phyloP scores from a whole-genome alignment of 164 flowering plant species.

The Warburgia ugandensis region DNA sequence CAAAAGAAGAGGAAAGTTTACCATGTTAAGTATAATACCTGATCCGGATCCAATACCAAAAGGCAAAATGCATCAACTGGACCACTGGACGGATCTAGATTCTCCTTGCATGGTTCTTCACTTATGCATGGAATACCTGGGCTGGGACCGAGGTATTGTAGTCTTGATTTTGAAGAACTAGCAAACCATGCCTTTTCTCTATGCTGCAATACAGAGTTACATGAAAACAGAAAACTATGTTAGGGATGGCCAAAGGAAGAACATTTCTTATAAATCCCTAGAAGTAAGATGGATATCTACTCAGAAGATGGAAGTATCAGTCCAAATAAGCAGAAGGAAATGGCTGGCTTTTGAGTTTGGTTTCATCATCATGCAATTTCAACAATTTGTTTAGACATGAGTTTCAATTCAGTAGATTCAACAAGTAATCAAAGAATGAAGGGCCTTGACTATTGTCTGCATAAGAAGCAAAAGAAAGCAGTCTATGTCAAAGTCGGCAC shows the following conservation, averaged over 20 bases:
- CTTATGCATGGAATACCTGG: conserved; percentile 59
- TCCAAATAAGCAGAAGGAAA: no score
- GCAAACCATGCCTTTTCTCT: conserved; percentile 82
- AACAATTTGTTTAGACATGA: no score
- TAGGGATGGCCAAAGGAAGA: background rate
- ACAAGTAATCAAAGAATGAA: no score
- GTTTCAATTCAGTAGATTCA: no score
- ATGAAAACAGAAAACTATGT: background rate
- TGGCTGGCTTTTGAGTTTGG: no score
- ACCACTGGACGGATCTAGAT: conserved; percentile 48
- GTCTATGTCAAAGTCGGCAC: no score
- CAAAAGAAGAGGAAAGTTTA: background rate
- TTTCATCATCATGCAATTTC: no score
- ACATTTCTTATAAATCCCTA: no score
- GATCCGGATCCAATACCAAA: conserved; percentile 44
- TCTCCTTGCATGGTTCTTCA: conserved; percentile 34
- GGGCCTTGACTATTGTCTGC: no score
- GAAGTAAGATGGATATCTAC: no score
- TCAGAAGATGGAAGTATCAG: no score
- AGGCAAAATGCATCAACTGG: conserved; percentile 58
- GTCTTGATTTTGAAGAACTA: conserved; percentile 60
- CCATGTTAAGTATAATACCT: conserved; percentile 24
- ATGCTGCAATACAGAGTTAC: conserved; percentile 45
- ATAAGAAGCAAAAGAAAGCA: no score
- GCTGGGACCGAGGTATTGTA: conserved; percentile 62